Percentiles rank a stretch among this genome's conserved stretches.
Conservation (phyloP, 345 rosid species). For the Raphanus sativus region DNA sequence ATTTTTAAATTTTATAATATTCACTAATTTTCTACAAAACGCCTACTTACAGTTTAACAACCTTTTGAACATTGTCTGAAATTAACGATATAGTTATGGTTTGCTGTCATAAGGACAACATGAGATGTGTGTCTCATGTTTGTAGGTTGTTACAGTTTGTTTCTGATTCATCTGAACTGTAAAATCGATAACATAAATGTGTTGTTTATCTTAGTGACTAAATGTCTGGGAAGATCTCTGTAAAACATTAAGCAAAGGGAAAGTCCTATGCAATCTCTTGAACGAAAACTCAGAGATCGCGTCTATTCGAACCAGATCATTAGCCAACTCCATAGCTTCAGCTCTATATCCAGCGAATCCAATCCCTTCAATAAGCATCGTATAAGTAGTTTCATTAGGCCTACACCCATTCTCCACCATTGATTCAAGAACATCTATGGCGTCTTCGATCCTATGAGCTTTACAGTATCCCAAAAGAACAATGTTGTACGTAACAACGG, state of each 20-base stretch:
- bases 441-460: constrained; percentile 59
- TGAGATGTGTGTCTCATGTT: neutral
- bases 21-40: too few relatives aligned
- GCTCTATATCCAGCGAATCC: constrained; percentile 73
- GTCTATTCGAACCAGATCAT: constrained; percentile 42
- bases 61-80: too few relatives aligned
- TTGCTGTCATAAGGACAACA: too few relatives aligned
- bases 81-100: too few relatives aligned
- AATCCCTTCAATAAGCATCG: constrained; percentile 64
- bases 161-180: neutral
- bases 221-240: constrained; percentile 37
- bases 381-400: constrained; percentile 80
- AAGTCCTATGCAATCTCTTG: constrained; percentile 58
- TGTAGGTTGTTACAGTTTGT: too few relatives aligned
- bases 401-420: constrained; percentile 67
- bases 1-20: too few relatives aligned
- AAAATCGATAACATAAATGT: neutral
- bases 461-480: constrained; percentile 76
- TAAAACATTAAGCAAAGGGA: constrained; percentile 65
- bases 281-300: constrained; percentile 60
- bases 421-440: constrained; percentile 59
- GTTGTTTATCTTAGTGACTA: neutral
- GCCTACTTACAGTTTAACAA: too few relatives aligned
- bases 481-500: constrained; percentile 71
- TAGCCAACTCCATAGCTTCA: constrained; percentile 75